These are phyloP conservation scores for Phaeosphaeria sp. DNA, from an alignment of 2,329 filamentous ascomycete genomes.

Conservation along the genomic window DNA sequence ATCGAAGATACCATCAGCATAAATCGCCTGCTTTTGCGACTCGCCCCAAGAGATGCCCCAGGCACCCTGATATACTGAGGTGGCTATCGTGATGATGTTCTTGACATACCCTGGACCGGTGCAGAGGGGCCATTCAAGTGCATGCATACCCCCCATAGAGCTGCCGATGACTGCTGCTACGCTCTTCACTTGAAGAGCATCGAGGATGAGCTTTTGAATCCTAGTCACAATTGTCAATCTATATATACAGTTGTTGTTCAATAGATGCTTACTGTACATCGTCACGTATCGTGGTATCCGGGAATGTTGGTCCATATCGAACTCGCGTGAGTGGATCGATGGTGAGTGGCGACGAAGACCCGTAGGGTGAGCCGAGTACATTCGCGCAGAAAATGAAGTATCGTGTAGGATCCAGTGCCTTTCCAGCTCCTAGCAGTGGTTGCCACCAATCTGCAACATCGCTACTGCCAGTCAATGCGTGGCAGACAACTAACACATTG, in stretches of 20 bases:
- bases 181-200: constrained; percentile 60
- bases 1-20: constrained; percentile 40
- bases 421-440: constrained; percentile 60
- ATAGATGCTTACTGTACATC: constrained; percentile 14
- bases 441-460: constrained; percentile 65
- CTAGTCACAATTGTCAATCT: constrained; percentile 27
- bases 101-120: constrained; percentile 56
- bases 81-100: constrained; percentile 62
- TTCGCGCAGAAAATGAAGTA: constrained; percentile 63
- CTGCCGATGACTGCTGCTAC: constrained; percentile 63
- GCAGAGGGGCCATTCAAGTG: constrained; percentile 61
- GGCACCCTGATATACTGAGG: constrained; percentile 62
- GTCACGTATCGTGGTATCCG: constrained; percentile 21
- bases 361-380: constrained; percentile 62
- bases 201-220: constrained; percentile 62
- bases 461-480: constrained; percentile 63
- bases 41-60: constrained; percentile 68
- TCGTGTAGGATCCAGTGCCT: constrained; percentile 60
- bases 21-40: constrained; percentile 60
- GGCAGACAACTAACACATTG: constrained; percentile 69
- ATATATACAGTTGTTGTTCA: background rate
- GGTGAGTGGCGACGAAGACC: constrained; percentile 59
- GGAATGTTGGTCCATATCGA: constrained; percentile 20
- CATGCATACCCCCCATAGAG: constrained; percentile 66
- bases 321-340: constrained; percentile 22